Evolutionary conservation across 2,329 filamentous ascomycete genomes (phyloP).

Genomic region (Sclerotinia spermophila): DNA sequence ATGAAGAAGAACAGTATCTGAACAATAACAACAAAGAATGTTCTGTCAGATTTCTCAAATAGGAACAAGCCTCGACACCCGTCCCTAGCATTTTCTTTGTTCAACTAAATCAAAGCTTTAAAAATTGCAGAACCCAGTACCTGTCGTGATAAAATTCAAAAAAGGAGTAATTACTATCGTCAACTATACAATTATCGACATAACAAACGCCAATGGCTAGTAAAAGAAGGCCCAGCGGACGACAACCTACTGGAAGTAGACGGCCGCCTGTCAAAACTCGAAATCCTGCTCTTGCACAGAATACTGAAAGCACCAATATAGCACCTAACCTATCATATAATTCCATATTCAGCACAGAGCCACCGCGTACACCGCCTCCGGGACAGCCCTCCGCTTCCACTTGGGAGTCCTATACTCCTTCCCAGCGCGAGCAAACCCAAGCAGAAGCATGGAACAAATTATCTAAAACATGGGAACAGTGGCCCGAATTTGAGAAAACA

Average conservation of each 20-base stretch:
- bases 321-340: not conserved
- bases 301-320: not conserved
- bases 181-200: not conserved
- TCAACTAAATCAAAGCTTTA: not conserved
- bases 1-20: not conserved
- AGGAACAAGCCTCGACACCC: not conserved
- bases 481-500: not conserved
- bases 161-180: not conserved
- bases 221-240: not conserved
- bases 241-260: too few relatives aligned
- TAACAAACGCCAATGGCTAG: not conserved
- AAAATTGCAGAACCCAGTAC: rapidly evolving
- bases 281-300: not conserved
- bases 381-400: not conserved
- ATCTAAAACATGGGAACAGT: not conserved
- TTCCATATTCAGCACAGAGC: not conserved
- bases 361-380: not conserved
- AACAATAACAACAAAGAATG: not conserved
- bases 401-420: not conserved
- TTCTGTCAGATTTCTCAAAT: not conserved
- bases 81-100: not conserved
- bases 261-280: not conserved
- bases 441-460: not conserved
- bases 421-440: not conserved
- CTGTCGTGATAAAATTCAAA: too few relatives aligned